Evolutionary conservation across 2,329 filamentous ascomycete genomes (phyloP).

Genomic region (Paraphoma chrysanthemicola): DNA sequence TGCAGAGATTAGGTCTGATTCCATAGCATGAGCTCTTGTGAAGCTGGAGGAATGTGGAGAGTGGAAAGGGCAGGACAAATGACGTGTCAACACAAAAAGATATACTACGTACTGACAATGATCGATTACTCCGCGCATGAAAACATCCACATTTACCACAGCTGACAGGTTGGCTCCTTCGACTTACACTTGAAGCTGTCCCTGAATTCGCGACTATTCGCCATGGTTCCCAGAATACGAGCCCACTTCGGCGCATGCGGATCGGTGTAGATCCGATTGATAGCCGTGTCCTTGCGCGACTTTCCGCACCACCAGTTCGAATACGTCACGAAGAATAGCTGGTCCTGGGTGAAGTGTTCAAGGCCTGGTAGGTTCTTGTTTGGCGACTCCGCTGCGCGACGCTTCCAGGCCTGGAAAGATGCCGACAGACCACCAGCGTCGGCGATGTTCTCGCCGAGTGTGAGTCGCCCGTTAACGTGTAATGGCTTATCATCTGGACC

Average conservation of each 20-base stretch:
- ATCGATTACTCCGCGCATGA: too few species aligned
- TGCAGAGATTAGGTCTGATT: background rate
- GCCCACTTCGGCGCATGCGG: constrained; percentile 70
- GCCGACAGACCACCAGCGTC: constrained; percentile 72
- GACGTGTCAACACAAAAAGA: too few species aligned
- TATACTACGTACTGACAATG: too few species aligned
- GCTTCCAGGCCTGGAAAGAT: constrained; percentile 71
- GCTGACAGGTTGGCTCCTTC: constrained; percentile 71
- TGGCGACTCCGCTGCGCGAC: constrained; percentile 59
- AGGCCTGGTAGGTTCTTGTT: constrained; percentile 61
- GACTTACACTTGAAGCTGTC: constrained; percentile 71
- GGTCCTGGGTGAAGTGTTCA: constrained; percentile 68
- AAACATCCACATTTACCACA: constrained; percentile 62
- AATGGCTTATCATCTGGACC: constrained; percentile 64
- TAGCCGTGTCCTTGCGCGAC: constrained; percentile 63
- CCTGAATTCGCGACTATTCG: constrained; percentile 71
- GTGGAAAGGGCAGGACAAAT: background rate
- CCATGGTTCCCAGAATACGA: constrained; percentile 66
- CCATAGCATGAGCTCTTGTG: background rate
- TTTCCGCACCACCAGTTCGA: constrained; percentile 73
- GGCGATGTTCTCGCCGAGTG: constrained; percentile 74
- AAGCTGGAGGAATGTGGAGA: background rate
- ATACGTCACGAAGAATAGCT: constrained; percentile 73
- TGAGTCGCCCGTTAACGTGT: constrained; percentile 68
- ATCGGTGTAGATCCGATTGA: constrained; percentile 66